Evolutionary conservation across 371 early-diverging fungal species (phyloP), one percentile per base, ranked within the genome.

Genomic region (Smittium culicis): DNA sequence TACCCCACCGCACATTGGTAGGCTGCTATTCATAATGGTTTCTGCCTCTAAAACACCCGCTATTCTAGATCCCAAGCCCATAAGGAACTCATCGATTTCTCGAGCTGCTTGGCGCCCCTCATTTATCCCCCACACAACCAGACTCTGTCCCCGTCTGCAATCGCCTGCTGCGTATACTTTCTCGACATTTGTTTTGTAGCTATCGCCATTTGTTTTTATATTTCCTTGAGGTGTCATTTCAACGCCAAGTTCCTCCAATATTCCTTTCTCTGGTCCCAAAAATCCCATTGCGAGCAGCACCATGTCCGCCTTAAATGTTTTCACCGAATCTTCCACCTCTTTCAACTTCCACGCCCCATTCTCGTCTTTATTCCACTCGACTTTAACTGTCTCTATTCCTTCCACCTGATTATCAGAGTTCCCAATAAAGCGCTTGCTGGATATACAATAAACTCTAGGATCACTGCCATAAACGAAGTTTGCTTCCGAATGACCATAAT

Each of bases 81-180:
- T 83, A 71, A 97, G 74, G 71, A 78, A 82, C 63, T 85, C 71
- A 73, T 97, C 98, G 8, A 96, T 84, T 74, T 94, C 93, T 35
- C 94, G 85, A 2, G 98, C 98, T 64, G 91, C 90, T 78, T 89
- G 87, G 35, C 98, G 86, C 57, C 98, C 98, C 80, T 97, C 98
- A 73, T 92, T 93, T 76, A 97, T 94, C 72, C 90, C 96, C 93
- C 93, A 94, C 31, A 97, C 98, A 69, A 97, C 89, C 67, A 97
- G 76, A 25, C 87, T 86, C 80, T 94, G 94, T 32, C 98, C 98
- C 35, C 96, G 85, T 57, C 96, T 87, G 77, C 95, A 94, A 80
- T 97, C 98, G 68, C 96, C 96, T 5, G 94, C 95, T 28, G 95
- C 95, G 77, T 86, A 96, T 54, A 95, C 93, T 63, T 88, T 86